Conservation (phyloP, 371 early-diverging fungal genomes). For the Apophysomyces sp. region DNA sequence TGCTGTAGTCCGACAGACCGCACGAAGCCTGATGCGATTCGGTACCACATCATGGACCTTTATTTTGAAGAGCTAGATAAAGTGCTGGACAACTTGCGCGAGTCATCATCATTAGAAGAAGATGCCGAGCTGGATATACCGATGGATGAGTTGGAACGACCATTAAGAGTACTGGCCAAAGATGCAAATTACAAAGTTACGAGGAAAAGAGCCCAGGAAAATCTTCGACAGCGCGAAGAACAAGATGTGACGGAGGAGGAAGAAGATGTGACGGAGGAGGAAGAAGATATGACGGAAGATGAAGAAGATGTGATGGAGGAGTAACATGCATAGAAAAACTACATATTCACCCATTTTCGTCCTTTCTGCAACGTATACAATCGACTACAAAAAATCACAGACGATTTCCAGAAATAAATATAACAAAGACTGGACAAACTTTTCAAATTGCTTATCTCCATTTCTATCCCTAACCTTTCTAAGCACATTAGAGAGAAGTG, state of each 20-base stretch:
- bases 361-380: no score
- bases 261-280: neutral
- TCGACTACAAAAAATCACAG: no score
- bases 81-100: constrained; percentile 50
- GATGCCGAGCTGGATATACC: constrained; percentile 50
- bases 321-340: neutral
- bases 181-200: constrained; percentile 51
- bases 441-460: no score
- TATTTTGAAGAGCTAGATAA: constrained; percentile 81
- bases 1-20: constrained; percentile 54
- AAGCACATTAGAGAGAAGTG: no score
- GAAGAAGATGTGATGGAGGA: constrained; percentile 6
- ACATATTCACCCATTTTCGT: neutral
- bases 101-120: constrained; percentile 20
- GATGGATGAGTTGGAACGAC: constrained; percentile 62
- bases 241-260: neutral
- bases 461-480: no score
- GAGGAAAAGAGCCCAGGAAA: constrained; percentile 55
- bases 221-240: constrained; percentile 27
- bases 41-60: constrained; percentile 80
- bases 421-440: no score
- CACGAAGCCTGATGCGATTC: constrained; percentile 73
- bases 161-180: constrained; percentile 62
- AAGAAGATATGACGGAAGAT: constrained; percentile 5
- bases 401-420: no score